Evolutionary conservation across 768 basidiomycete species (phyloP), one percentile per base, ranked within the genome.

Genomic region (Pulveroboletus sp.): DNA sequence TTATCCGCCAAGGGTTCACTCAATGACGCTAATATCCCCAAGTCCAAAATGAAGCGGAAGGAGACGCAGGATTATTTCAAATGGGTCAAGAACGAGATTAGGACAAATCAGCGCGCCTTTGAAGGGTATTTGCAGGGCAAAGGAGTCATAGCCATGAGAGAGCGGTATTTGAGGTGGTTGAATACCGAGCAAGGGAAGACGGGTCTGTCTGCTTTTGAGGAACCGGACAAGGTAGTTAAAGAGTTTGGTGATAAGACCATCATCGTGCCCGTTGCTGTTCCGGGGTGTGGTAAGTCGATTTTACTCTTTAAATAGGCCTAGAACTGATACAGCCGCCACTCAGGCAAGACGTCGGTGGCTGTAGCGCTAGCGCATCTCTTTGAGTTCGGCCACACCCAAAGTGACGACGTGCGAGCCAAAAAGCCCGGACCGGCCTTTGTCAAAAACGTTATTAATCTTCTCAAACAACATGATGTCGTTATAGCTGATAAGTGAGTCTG

Each of bases 381-480:
- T 59, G 79, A 77, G 0, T 95, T 92, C 51, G 93, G 78, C 1
- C 97, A 98, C 64, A 92, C 90, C 0, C 97, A 98, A 64, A 91
- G 87, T 60, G 97, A 99, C 64, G 91, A 98, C 60, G 78, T 97
- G 5, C 72, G 75, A 34, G 77, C 65, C 32, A 97, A 93, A 70
- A 92, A 85, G 64, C 44, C 86, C 2, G 91, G 76, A 1, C 75
- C 83, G 0, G 52, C 64, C 3, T 95, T 95, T 64, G 61, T 90
- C 45, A 82, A 74, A 63, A 94, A 90, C 50, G 87, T 97, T 33
- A 60, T 69, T 13, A 62, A 72, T 0, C 74, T 88, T 1, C 72
- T 97, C 21, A 63, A 77, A 45, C 73, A 64, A 1, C 71, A 88
- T 42, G 76, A 88, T 50, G 81, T 97, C 1, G 94, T 98, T 20